Conservation (phyloP, 2,329 filamentous ascomycete species). For the Paracamarosporium sp. region DNA sequence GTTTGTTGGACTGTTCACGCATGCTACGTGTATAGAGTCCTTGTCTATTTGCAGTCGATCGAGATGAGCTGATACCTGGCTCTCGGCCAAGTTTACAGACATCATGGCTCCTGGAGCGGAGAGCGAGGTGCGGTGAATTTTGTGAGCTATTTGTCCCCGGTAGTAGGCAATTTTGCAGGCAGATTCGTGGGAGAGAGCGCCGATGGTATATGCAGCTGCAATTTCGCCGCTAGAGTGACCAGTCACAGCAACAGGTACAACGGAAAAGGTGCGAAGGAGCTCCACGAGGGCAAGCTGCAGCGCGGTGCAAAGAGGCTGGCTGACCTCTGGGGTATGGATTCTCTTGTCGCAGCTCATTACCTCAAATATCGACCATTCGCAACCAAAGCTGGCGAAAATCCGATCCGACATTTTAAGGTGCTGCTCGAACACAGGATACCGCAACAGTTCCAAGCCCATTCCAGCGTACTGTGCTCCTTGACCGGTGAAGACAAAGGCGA, state of each 20-base stretch:
- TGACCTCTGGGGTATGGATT: constrained; percentile 13
- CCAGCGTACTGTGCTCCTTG: constrained; percentile 22
- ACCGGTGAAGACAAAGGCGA: constrained; percentile 20
- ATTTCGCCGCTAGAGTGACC: constrained; percentile 32
- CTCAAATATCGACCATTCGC: not conserved
- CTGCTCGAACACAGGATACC: not conserved
- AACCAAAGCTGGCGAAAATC: not conserved
- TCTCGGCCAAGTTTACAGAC: not conserved
- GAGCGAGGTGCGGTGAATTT: not conserved
- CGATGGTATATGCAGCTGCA: constrained; percentile 18
- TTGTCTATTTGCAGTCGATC: constrained; percentile 27
- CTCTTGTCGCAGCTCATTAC: constrained; percentile 17
- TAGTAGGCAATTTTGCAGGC: constrained; percentile 23
- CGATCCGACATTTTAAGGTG: not conserved
- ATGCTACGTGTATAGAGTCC: no score
- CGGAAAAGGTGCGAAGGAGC: constrained; percentile 15
- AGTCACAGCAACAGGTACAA: constrained; percentile 15
- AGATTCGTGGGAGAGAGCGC: constrained; percentile 16
- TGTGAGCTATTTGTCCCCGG: constrained; percentile 11
- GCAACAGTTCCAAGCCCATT: constrained; percentile 11
- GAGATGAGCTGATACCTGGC: not conserved
- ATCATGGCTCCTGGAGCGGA: constrained; percentile 3
- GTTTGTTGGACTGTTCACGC: constrained; percentile 16
- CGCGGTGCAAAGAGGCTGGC: constrained; percentile 22
- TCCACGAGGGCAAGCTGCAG: constrained; percentile 27